phyloP scores from a whole-genome alignment of 129 eudicot species.

The Escallonia rubra region DNA sequence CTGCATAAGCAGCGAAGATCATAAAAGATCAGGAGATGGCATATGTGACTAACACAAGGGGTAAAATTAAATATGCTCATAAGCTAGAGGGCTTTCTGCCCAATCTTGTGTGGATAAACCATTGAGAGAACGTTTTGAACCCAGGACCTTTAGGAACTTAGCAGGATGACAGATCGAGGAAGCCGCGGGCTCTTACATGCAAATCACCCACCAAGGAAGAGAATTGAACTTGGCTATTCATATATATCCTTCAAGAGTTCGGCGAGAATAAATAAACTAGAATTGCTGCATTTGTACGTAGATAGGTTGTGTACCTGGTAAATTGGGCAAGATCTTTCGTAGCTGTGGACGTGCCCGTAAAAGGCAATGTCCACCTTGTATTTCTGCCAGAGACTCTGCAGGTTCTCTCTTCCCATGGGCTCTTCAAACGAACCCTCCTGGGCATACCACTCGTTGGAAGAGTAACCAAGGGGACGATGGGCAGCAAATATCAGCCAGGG shows the following conservation, averaged over 20 bases:
- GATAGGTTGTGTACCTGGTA: slow-evolving; percentile 42
- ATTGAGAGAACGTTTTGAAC: no score
- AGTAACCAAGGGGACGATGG: slow-evolving; percentile 76
- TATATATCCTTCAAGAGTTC: neutral
- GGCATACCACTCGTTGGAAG: slow-evolving; percentile 49
- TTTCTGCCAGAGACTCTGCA: slow-evolving; percentile 77
- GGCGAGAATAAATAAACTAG: no score
- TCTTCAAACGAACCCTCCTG: slow-evolving; percentile 65
- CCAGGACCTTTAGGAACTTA: no score
- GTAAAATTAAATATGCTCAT: neutral
- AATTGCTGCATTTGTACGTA: no score
- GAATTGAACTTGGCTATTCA: neutral
- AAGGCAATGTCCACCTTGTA: slow-evolving; percentile 76
- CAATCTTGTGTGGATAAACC: no score
- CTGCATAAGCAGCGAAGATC: slow-evolving; percentile 31
- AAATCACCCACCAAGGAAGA: neutral
- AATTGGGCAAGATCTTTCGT: slow-evolving; percentile 70
- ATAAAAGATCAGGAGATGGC: neutral
- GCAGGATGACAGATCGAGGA: neutral
- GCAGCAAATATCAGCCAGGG: slow-evolving; percentile 79
- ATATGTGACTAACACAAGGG: neutral
- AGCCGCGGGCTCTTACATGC: neutral
- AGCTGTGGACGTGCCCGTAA: slow-evolving; percentile 70
- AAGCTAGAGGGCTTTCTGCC: neutral
- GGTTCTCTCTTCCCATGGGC: slow-evolving; percentile 68